Conservation (phyloP, 1,284 basidiomycete species). For the Pulveroboletus ridleyi region DNA sequence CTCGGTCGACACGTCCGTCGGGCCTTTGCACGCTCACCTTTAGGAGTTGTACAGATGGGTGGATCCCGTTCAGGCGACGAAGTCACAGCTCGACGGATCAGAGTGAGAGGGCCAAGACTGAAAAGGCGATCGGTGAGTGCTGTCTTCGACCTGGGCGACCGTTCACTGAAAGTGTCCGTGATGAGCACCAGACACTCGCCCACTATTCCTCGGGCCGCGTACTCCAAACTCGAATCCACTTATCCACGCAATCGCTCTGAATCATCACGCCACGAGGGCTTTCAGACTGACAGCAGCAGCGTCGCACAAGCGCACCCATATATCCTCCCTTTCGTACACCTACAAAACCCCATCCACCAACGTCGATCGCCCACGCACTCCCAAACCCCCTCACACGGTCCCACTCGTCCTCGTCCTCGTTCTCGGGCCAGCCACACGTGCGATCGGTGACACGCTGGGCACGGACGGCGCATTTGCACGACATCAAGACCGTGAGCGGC, state of each 20-base stretch:
- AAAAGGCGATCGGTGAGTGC: conserved; percentile 23
- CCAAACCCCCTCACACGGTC: conserved; percentile 29
- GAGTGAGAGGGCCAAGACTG: conserved; percentile 13
- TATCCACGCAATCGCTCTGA: background rate
- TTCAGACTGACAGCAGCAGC: conserved; percentile 16
- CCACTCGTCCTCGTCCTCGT: conserved; percentile 37
- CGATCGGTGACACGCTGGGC: conserved; percentile 43
- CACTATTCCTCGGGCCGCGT: conserved; percentile 5
- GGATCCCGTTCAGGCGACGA: no score
- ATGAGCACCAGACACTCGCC: background rate
- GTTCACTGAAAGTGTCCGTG: conserved; percentile 8
- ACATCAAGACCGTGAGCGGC: no score
- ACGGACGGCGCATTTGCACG: no score
- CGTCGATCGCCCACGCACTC: conserved; percentile 27
- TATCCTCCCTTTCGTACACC: conserved; percentile 31
- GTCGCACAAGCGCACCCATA: conserved; percentile 24
- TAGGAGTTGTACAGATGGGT: no score
- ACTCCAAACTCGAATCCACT: conserved; percentile 1
- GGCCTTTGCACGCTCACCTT: no score
- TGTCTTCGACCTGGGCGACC: conserved; percentile 10
- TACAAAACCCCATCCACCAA: conserved; percentile 26
- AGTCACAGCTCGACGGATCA: conserved; percentile 39
- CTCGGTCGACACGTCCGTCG: no score
- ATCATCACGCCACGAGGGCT: conserved; percentile 1
- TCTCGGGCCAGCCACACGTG: conserved; percentile 20